Conservation (phyloP, 345 rosid species). For the Eucalyptus erythrocorys region DNA sequence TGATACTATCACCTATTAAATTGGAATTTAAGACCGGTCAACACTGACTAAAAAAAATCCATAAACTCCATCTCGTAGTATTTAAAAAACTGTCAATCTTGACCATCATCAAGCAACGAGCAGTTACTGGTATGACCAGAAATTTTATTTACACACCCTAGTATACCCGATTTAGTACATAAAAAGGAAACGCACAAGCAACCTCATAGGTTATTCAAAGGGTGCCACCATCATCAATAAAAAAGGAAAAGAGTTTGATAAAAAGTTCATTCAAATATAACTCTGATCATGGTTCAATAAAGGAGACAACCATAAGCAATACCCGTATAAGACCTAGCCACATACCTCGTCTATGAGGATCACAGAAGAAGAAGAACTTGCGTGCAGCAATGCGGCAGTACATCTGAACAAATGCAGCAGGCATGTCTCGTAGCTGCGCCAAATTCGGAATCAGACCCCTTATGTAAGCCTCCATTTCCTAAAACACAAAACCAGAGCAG, state of each 20-base stretch:
- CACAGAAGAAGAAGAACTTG: constrained; percentile 99
- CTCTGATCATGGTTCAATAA: not conserved
- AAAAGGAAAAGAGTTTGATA: not conserved
- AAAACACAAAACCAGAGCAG: constrained; percentile 4
- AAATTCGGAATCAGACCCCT: constrained; percentile 91
- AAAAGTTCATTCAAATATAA: not conserved
- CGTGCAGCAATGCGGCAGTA: constrained; percentile 95
- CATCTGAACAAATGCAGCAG: constrained; percentile 67
- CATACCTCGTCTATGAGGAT: constrained; percentile 95
- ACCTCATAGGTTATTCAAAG: not conserved
- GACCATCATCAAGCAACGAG: not conserved
- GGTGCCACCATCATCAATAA: not conserved
- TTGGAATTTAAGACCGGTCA: not conserved
- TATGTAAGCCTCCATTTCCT: constrained; percentile 98
- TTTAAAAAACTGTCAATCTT: not conserved
- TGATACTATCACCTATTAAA: not conserved
- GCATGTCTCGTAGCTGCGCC: constrained; percentile 97
- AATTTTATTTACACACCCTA: not conserved
- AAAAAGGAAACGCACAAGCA: not conserved
- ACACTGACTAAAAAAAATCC: not conserved
- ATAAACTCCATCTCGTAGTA: not conserved
- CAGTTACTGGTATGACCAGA: not conserved
- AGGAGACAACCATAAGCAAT: not conserved
- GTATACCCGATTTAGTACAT: not conserved
- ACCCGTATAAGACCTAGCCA: not conserved